phyloP scores from a whole-genome alignment of 2,329 filamentous ascomycete species.

The Cordyceps cateniannulata region DNA sequence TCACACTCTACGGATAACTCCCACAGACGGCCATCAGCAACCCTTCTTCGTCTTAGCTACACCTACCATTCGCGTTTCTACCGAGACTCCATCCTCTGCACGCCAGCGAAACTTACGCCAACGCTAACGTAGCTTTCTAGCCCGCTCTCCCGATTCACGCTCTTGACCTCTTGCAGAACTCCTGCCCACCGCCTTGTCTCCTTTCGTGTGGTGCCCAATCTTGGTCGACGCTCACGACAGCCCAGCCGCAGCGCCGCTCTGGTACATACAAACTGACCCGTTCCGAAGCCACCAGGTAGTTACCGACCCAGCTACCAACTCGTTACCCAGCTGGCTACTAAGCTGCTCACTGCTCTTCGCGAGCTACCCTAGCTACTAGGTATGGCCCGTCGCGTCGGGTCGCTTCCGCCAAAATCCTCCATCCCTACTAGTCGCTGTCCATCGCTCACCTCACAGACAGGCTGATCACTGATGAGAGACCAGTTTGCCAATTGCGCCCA shows the following conservation, averaged over 20 bases:
- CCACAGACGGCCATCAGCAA: background rate
- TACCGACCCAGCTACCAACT: too few relatives aligned
- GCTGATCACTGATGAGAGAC: background rate
- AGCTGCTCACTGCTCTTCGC: background rate
- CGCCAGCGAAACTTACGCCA: background rate
- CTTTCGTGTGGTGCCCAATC: constrained; percentile 10
- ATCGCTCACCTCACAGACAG: background rate
- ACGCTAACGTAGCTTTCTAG: background rate
- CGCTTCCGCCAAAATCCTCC: constrained; percentile 8
- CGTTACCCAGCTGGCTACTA: too few relatives aligned
- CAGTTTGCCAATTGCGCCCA: background rate
- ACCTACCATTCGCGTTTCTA: background rate
- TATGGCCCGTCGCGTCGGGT: constrained; percentile 8
- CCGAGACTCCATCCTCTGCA: background rate
- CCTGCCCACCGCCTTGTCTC: constrained; percentile 11
- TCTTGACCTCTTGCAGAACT: background rate
- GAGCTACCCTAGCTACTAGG: background rate
- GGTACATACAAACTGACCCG: constrained; percentile 8
- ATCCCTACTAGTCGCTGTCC: constrained; percentile 9
- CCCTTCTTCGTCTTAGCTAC: background rate
- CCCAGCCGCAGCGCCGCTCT: constrained; percentile 10
- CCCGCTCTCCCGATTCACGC: background rate
- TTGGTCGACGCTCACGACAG: constrained; percentile 11
- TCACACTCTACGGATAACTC: background rate
- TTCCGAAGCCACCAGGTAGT: constrained; percentile 6